Conservation (phyloP, 306 rosid genomes). For the cucumber (Cucumis sativus) region Cucumber_9930_V3 NC_026659.2:31362501-31363000, state of each 20-base stretch:
- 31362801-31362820: conserved; percentile 7
- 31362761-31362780: conserved; percentile 1
- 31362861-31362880: conserved; percentile 1
- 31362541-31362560: conserved; percentile 1
- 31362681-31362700: not conserved
- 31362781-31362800: conserved; percentile 2
- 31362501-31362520: not conserved
- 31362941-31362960: not conserved
- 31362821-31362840: not conserved
- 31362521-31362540: not conserved
- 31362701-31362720: conserved; percentile 9
- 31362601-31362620: not conserved
- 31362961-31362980: not conserved
- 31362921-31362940: not conserved
- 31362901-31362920: not conserved
- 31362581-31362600: not conserved
- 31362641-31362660: not conserved
- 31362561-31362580: not conserved
- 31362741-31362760: not conserved
- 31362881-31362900: not conserved
- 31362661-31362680: conserved; percentile 1
- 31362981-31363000: not conserved
- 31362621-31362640: not conserved
- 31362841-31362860: not conserved
- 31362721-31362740: conserved; percentile 11